Evolutionary conservation across 2,329 filamentous ascomycete genomes (phyloP).

Genomic region (Cordyceps militaris): DNA sequence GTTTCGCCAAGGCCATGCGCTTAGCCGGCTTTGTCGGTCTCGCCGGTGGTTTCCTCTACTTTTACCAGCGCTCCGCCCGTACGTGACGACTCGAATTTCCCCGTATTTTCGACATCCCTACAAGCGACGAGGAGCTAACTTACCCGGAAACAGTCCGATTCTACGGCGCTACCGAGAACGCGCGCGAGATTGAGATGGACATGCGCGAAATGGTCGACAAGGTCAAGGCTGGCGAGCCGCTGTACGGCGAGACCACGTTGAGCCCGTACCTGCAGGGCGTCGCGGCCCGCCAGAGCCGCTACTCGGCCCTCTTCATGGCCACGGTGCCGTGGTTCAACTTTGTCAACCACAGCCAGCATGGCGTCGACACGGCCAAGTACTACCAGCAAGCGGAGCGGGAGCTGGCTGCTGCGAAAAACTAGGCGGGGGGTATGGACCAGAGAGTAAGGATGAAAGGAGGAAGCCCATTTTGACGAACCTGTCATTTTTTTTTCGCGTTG

Average conservation of each 20-base stretch:
- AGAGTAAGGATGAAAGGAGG: neutral
- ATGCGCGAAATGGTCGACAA: constrained; percentile 98
- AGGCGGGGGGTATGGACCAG: neutral
- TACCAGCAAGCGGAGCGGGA: constrained; percentile 93
- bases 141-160: constrained; percentile 62
- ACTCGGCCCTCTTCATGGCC: constrained; percentile 75
- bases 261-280: constrained; percentile 91
- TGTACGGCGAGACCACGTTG: constrained; percentile 76
- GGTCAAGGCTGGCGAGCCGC: constrained; percentile 82
- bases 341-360: constrained; percentile 93
- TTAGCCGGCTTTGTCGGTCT: constrained; percentile 66
- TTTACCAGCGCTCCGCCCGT: constrained; percentile 80
- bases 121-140: constrained; percentile 3
- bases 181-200: constrained; percentile 87
- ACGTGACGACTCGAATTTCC: constrained; percentile 43
- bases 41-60: constrained; percentile 72
- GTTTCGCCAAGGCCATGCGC: constrained; percentile 77
- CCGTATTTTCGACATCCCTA: neutral
- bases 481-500: constrained; percentile 1
- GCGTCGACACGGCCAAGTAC: constrained; percentile 97
- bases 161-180: constrained; percentile 90
- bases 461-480: neutral
- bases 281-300: constrained; percentile 85
- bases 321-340: constrained; percentile 97
- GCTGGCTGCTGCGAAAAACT: constrained; percentile 63